Base-by-base conservation (phyloP, 2,329 filamentous ascomycete species). In the Orbilia blumenaviensis region DNA sequence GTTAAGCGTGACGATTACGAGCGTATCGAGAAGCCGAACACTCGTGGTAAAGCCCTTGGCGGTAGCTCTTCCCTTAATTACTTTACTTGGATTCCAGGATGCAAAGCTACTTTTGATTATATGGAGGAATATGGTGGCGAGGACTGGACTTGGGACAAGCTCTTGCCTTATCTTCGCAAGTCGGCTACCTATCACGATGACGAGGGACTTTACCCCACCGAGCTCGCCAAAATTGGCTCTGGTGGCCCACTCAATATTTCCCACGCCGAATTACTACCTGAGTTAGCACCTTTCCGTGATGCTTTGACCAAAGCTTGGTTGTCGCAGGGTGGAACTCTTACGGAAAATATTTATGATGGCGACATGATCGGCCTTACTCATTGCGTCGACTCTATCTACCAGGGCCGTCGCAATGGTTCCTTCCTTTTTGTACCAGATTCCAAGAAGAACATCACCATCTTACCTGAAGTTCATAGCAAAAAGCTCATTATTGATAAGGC, bases 1-100 rank as follows among this genome's bases (percentile, higher is more conserved):
- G 85, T 89, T 80, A 85, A 88, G 66, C 85, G 87, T 1, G 83
- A 84, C 9, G 87, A 89, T 78, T 89, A 89, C 79, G 86, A 86
- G 60, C 86, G 88, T 9, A 83, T 89, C 38, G 88, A 90, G 80
- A 89, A 89, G 83, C 88, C 87, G 50, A 89, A 76, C 41, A 76
- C 71, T n/a, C 85, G 88, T 42, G 86, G 88, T 8, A 88, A 88
- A 81, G 84, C 84, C 1, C 86, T 90, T 0, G 88, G 88, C 36
- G 88, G 88, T 14, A 87, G 86, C 73, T 86, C 85, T 0, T 86
- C 84, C 41, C 81, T 88, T 56, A 90, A 90, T 82, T 90, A 90
- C 81, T 89, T 87, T 81, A 89, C 88, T 12, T 90, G 88, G 88
- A 84, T 89, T 3, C 87, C 85, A 0, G 88, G 88, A 1, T 86